These are phyloP conservation scores for Auriculariales sp. DNA, from an alignment of 768 basidiomycete species.

Conservation along the genomic window DNA sequence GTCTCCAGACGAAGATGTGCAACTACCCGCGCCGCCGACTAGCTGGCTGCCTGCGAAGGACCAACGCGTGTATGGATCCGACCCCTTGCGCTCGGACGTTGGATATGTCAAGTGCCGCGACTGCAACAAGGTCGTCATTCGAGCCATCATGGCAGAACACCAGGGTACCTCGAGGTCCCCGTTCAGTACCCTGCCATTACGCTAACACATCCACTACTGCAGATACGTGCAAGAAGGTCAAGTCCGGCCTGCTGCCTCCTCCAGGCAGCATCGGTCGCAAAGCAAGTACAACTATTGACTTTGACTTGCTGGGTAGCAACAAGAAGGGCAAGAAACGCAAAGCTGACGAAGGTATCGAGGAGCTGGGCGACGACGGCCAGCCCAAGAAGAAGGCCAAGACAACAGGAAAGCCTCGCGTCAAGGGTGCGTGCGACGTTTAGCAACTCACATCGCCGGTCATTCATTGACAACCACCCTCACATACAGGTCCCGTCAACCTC, in stretches of 20 bases:
- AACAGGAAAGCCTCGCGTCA: conserved; percentile 61
- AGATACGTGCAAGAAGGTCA: conserved; percentile 52
- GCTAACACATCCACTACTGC: conserved; percentile 3
- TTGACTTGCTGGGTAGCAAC: conserved; percentile 13
- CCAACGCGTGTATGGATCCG: conserved; percentile 76
- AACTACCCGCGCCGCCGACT: conserved; percentile 56
- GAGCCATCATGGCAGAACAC: conserved; percentile 64
- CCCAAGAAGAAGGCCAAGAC: conserved; percentile 69
- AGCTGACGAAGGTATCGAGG: conserved; percentile 46
- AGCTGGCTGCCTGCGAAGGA: conserved; percentile 75
- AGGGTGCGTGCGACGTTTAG: no score
- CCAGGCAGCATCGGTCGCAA: conserved; percentile 37
- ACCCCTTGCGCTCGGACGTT: conserved; percentile 57
- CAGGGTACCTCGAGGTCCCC: conserved; percentile 42
- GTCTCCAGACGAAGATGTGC: not conserved
- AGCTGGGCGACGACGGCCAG: conserved; percentile 26
- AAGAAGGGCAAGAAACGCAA: conserved; percentile 71
- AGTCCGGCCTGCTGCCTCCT: conserved; percentile 18
- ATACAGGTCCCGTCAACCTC: conserved; percentile 58
- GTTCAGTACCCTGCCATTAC: no score
- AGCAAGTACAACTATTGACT: conserved; percentile 3
- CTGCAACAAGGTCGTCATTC: conserved; percentile 68
- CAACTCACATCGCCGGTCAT: not conserved
- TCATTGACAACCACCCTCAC: not conserved
- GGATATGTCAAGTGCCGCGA: conserved; percentile 60